phyloP scores from a whole-genome alignment of 768 basidiomycete genomes.

The Megacollybia marginata region DNA sequence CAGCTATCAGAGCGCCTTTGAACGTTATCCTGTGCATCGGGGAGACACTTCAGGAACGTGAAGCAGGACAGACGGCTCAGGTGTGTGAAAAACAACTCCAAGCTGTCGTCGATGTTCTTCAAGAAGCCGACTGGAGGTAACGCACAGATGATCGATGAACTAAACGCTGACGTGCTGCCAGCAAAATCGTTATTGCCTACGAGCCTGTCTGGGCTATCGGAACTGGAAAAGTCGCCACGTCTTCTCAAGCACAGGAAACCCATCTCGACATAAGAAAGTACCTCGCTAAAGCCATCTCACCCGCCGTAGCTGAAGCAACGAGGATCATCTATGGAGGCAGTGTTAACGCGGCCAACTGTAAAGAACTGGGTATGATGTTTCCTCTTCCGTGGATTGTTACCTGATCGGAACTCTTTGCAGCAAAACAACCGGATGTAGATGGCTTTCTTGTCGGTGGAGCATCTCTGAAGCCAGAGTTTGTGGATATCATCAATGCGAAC shows the following conservation, averaged over 20 bases:
- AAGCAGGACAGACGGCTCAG: slow-evolving; percentile 63
- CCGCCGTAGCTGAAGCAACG: slow-evolving; percentile 60
- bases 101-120: slow-evolving; percentile 58
- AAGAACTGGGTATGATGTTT: slow-evolving; percentile 66
- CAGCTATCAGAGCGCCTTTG: slow-evolving; percentile 68
- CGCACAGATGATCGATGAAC: no score
- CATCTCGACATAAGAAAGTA: slow-evolving; percentile 79
- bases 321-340: slow-evolving; percentile 96
- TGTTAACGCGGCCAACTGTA: slow-evolving; percentile 83
- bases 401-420: slow-evolving; percentile 28
- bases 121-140: slow-evolving; percentile 74
- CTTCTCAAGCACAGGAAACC: slow-evolving; percentile 88
- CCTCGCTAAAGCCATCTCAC: slow-evolving; percentile 57
- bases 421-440: slow-evolving; percentile 76
- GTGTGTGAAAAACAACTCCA: slow-evolving; percentile 82
- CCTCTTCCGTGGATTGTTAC: not conserved
- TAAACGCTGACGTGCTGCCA: slow-evolving; percentile 18
- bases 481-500: slow-evolving; percentile 79
- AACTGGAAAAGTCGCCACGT: slow-evolving; percentile 91
- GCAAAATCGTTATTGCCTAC: slow-evolving; percentile 91
- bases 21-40: slow-evolving; percentile 95
- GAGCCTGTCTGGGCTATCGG: slow-evolving; percentile 99
- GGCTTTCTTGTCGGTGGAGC: slow-evolving; percentile 98
- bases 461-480: slow-evolving; percentile 95
- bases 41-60: slow-evolving; percentile 86